Conservation (phyloP, 2,329 filamentous ascomycete genomes). For the Bipolaris sorokiniana region DNA sequence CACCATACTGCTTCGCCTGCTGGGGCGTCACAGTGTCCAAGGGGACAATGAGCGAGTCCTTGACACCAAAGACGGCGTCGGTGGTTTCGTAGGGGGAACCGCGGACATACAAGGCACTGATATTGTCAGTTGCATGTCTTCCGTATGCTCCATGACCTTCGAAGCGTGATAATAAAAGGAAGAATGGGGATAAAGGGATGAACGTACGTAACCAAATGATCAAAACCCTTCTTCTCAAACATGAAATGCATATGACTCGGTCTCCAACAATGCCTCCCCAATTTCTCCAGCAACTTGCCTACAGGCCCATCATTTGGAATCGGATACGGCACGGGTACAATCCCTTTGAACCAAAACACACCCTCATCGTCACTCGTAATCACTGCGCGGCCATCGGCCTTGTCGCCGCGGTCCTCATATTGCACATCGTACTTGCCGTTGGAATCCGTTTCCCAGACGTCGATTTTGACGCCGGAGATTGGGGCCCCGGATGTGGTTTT, state of each 20-base stretch:
- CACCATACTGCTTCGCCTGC: conserved; percentile 56
- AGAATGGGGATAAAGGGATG: background rate
- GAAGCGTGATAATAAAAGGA: background rate
- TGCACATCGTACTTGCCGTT: conserved; percentile 85
- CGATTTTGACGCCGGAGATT: conserved; percentile 70
- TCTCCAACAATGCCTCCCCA: conserved; percentile 46
- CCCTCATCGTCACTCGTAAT: conserved; percentile 74
- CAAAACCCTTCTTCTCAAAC: conserved; percentile 65
- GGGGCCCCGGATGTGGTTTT: conserved; percentile 69
- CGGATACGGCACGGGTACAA: conserved; percentile 83
- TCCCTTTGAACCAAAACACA: conserved; percentile 82
- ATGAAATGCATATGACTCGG: conserved; percentile 60
- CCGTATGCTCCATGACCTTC: too few species aligned
- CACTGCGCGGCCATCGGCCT: conserved; percentile 75
- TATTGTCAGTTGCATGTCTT: conserved; percentile 1
- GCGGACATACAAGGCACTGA: conserved; percentile 75
- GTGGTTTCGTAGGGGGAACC: conserved; percentile 82
- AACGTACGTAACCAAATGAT: conserved; percentile 81
- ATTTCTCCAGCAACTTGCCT: conserved; percentile 49
- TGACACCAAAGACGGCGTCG: conserved; percentile 87
- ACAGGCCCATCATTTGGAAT: conserved; percentile 82
- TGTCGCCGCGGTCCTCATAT: conserved; percentile 63
- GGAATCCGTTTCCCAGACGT: conserved; percentile 85
- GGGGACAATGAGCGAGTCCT: conserved; percentile 68
- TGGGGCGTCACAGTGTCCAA: conserved; percentile 36